A percentile compares a stretch with the other conserved stretches of the same genome.
Evolutionary conservation across 2,329 filamentous ascomycete genomes (phyloP).

Genomic region (Claviceps citrina): DNA sequence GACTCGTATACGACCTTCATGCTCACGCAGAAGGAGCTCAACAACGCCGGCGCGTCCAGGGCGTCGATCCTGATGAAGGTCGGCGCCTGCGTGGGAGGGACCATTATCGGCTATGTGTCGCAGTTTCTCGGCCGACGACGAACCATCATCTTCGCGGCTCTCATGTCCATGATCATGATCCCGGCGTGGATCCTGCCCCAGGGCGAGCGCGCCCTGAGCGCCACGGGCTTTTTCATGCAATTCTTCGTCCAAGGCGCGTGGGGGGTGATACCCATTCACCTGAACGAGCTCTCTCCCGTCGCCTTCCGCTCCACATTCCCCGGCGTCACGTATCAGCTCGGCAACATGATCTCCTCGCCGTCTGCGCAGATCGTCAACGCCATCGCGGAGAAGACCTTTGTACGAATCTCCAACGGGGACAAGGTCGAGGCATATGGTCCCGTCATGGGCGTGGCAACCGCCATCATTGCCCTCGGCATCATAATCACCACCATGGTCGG

Average conservation of each 20-base stretch:
- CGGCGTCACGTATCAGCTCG: slow-evolving; percentile 57
- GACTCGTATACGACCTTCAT: slow-evolving; percentile 75
- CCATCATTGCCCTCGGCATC: slow-evolving; percentile 60
- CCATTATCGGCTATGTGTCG: slow-evolving; percentile 56
- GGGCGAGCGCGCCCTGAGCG: slow-evolving; percentile 43
- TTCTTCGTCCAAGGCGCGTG: slow-evolving; percentile 52
- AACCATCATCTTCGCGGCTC: slow-evolving; percentile 44
- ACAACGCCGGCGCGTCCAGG: slow-evolving; percentile 48
- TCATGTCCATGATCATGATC: slow-evolving; percentile 47
- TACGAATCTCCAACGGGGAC: slow-evolving; percentile 39
- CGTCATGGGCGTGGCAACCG: slow-evolving; percentile 60
- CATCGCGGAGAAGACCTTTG: slow-evolving; percentile 45
- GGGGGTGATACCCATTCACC: slow-evolving; percentile 56
- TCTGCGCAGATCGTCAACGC: slow-evolving; percentile 66
- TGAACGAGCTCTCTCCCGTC: slow-evolving; percentile 57
- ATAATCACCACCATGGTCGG: slow-evolving; percentile 52
- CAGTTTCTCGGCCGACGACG: slow-evolving; percentile 62
- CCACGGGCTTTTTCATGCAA: slow-evolving; percentile 53
- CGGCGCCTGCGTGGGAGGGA: slow-evolving; percentile 59
- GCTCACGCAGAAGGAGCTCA: slow-evolving; percentile 54
- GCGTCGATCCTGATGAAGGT: slow-evolving; percentile 71
- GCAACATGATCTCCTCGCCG: slow-evolving; percentile 59
- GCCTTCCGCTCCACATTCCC: slow-evolving; percentile 58
- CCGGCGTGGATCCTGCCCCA: slow-evolving; percentile 55
- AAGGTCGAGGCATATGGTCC: slow-evolving; percentile 56